These are phyloP conservation scores for Dictyostelium citrinum DNA, from an alignment of 78 protist genomes.

Conservation along the genomic window DNA sequence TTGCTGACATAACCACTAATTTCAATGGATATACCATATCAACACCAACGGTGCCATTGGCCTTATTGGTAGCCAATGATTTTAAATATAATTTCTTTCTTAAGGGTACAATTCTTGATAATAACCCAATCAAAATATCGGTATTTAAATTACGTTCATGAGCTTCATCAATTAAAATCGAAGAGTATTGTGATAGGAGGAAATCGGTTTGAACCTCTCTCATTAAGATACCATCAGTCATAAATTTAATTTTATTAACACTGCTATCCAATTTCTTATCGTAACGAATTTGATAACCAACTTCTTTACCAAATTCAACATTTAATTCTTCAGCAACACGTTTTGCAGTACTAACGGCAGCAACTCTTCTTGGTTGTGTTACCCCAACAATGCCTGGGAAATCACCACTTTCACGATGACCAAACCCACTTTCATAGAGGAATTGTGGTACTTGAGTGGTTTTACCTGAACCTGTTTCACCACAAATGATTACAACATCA, in stretches of 20 bases:
- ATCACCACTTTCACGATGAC: constrained; percentile 46
- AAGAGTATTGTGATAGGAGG: constrained; percentile 87
- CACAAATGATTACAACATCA: constrained; percentile 84
- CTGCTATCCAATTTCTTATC: constrained; percentile 64
- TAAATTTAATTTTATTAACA: constrained; percentile 91
- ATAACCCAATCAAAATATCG: constrained; percentile 97
- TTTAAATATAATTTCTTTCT: constrained; percentile 56
- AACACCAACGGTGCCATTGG: background rate
- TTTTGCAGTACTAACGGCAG: constrained; percentile 95
- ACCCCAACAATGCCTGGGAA: constrained; percentile 94
- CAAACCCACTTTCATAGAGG: constrained; percentile 70
- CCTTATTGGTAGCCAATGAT: background rate
- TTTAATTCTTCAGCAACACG: constrained; percentile 97
- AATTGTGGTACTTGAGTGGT: constrained; percentile 86
- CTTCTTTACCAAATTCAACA: constrained; percentile 75
- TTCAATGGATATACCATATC: constrained; percentile 89
- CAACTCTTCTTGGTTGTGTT: constrained; percentile 99
- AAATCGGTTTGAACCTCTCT: constrained; percentile 92
- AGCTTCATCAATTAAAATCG: constrained; percentile 98
- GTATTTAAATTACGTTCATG: constrained; percentile 93
- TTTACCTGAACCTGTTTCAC: constrained; percentile 87
- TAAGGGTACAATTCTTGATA: constrained; percentile 96
- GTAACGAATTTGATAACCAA: constrained; percentile 94
- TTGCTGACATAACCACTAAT: constrained; percentile 99
- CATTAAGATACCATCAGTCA: constrained; percentile 95